Evolutionary conservation across 441 rosid species (phyloP).

Genomic region (Erodium chrysanthum): DNA sequence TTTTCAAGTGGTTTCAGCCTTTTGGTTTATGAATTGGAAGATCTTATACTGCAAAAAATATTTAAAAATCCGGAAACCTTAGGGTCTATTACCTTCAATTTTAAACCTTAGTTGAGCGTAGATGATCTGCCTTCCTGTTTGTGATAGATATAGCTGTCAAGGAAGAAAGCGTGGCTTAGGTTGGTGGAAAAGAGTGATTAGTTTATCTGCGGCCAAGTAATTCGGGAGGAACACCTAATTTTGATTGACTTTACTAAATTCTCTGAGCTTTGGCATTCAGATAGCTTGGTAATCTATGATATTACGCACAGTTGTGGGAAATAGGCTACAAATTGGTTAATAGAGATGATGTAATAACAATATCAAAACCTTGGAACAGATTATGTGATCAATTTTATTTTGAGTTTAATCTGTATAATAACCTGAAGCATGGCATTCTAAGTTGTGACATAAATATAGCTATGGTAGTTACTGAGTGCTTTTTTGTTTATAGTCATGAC

Average conservation of each 20-base stretch:
- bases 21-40: background rate
- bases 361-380: background rate
- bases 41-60: background rate
- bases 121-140: background rate
- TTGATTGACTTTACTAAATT: background rate
- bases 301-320: background rate
- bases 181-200: background rate
- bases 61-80: background rate
- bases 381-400: background rate
- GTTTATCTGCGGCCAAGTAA: background rate
- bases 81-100: background rate
- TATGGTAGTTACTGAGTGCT: background rate
- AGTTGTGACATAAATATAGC: background rate
- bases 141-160: background rate
- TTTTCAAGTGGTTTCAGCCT: background rate
- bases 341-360: background rate
- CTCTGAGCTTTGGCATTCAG: background rate
- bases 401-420: background rate
- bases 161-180: background rate
- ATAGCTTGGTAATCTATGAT: background rate
- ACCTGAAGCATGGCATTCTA: background rate
- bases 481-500: background rate
- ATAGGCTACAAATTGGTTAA: background rate
- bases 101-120: background rate
- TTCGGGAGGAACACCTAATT: background rate